Evolutionary conservation across 106 monocot genomes (phyloP), one percentile per base, ranked within the genome.

Genomic region (Allium fistulosum): DNA sequence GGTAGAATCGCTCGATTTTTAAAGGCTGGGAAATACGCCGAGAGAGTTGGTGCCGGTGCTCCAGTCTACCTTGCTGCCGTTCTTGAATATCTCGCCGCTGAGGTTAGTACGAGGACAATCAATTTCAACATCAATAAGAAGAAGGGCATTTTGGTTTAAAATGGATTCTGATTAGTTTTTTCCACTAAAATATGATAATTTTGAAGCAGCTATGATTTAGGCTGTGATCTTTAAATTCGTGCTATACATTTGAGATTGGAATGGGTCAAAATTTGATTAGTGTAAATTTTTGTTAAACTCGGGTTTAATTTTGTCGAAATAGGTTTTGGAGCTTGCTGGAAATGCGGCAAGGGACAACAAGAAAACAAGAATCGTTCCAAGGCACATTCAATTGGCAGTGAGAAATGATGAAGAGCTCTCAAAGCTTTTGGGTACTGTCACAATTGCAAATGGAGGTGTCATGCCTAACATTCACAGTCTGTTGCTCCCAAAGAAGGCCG

Each of bases 1-100:
- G 76, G 76, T 10, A 37, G 76, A 16, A 76, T 76, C 59, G 70
- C 70, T n/a, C 56, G 49, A 18, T 49, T 60, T 12, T 49, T 71
- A 10, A 71, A 59, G 59, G 70, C 58, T 22, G 59, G 70, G 0
- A 70, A 58, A 11, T 70, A 58, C 58, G 55, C 69, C 1, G 55
- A 69, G 53, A 26, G 69, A 7, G 69, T 69, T 17, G 57, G 69
- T 15, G 69, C 80, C 49, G 83, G 88, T 8, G 88, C 88, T 27
- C 83, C 88, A 47, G 88, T 88, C 57, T 88, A 88, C 62, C 83
- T 87, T 51, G 75, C 87, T 48, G 83, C 83, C 68, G 87, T 87
- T 47, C 83, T 83, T 11, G 87, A 87, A 62, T 87, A 87, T 56
- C 78, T 84, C 50, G 80, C 88, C 13, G 88, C 88, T 28, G 88